Evolutionary conservation across 805 yeast species (phyloP).

Genomic region (Teunomyces barrocoloradensis): DNA sequence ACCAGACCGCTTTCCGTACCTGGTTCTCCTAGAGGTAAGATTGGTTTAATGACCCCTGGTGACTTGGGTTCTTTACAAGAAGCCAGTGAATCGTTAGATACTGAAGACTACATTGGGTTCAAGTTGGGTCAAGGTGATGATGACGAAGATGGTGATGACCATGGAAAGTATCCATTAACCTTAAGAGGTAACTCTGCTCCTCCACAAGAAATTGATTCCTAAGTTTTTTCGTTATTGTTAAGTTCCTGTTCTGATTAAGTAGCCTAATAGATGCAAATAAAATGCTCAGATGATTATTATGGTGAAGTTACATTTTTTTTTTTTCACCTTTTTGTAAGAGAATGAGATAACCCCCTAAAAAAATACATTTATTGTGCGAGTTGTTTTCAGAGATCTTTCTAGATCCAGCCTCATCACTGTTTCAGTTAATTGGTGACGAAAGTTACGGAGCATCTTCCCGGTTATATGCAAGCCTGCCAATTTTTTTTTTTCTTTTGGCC

Average conservation of each 20-base stretch:
- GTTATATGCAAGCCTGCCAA: background rate
- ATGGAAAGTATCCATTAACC: constrained; percentile 43
- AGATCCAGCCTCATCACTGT: background rate
- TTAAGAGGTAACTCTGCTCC: constrained; percentile 50
- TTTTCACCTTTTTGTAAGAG: no score
- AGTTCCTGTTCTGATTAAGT: constrained; percentile 2
- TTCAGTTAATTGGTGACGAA: background rate
- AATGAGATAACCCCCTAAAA: no score
- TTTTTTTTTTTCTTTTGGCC: background rate
- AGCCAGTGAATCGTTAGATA: constrained; percentile 63
- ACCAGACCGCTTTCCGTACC: constrained; percentile 95
- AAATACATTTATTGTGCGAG: no score
- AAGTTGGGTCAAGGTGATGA: constrained; percentile 43
- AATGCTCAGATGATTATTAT: no score
- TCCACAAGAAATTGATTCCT: constrained; percentile 22
- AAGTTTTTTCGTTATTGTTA: background rate
- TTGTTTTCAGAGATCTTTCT: no score
- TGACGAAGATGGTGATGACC: constrained; percentile 42
- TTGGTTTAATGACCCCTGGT: constrained; percentile 92
- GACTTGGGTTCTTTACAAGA: constrained; percentile 96
- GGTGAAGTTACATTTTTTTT: no score
- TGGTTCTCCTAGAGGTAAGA: constrained; percentile 82
- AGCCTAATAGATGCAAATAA: background rate
- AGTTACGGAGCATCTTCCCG: background rate
- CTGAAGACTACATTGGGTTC: constrained; percentile 74